phyloP scores from a whole-genome alignment of 225 moss, liverwort and hornwort species.

The Asterella californica region DNA sequence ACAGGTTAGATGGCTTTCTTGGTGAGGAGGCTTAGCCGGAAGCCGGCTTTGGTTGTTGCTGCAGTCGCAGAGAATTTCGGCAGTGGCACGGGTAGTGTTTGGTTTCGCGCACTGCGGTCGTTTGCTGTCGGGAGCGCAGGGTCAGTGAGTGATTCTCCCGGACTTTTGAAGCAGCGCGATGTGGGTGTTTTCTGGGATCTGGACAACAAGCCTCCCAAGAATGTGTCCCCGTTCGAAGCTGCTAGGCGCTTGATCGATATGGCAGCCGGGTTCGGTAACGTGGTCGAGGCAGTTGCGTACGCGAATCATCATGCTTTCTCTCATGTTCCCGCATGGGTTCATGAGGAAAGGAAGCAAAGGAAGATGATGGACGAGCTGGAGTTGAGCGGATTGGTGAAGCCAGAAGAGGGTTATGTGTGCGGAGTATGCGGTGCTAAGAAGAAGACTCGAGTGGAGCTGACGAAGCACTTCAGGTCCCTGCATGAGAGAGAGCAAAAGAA shows the following conservation, averaged over 20 bases:
- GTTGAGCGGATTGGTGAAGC: slow-evolving; percentile 58
- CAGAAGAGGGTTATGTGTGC: slow-evolving; percentile 75
- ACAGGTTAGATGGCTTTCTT: neutral
- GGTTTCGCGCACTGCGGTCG: neutral
- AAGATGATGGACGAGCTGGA: slow-evolving; percentile 77
- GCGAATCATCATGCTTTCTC: slow-evolving; percentile 90
- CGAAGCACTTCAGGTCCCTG: slow-evolving; percentile 83
- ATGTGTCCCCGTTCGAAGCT: slow-evolving; percentile 74
- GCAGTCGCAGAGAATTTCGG: neutral
- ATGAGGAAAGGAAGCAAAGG: slow-evolving; percentile 72
- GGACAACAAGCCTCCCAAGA: slow-evolving; percentile 95
- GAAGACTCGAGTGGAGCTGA: slow-evolving; percentile 82
- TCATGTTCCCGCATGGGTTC: slow-evolving; percentile 77
- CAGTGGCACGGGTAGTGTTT: neutral
- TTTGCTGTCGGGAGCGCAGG: neutral
- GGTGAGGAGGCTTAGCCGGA: neutral
- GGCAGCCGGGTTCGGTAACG: slow-evolving; percentile 76
- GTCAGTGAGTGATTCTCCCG: neutral
- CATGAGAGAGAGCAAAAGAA: slow-evolving; percentile 97
- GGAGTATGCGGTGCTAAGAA: slow-evolving; percentile 92
- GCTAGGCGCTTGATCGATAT: slow-evolving; percentile 76
- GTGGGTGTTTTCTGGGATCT: slow-evolving; percentile 96
- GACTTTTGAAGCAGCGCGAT: neutral
- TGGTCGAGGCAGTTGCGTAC: slow-evolving; percentile 86
- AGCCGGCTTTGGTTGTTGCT: neutral